A percentile compares a stretch with the other conserved stretches of the same genome.
phyloP scores from a whole-genome alignment of 345 rosid genomes.

The Citrus trifoliata region DNA sequence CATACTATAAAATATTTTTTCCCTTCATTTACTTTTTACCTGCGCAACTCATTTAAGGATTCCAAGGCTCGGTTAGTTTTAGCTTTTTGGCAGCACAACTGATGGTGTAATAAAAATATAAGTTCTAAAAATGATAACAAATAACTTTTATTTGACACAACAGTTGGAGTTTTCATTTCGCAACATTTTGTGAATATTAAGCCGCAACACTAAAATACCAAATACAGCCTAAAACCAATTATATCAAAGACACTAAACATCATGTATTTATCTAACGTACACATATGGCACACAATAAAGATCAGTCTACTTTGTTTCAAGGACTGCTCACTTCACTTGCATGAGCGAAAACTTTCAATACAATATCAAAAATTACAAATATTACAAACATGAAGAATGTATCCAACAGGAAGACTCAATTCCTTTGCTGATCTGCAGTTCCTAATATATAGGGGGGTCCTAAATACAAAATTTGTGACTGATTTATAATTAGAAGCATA shows the following conservation, averaged over 20 bases:
- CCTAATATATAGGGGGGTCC: background rate
- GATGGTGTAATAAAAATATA: no score
- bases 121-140: no score
- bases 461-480: background rate
- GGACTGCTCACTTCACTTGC: background rate
- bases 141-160: no score
- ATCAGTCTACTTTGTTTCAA: background rate
- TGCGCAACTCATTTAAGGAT: no score
- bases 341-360: background rate
- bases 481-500: background rate
- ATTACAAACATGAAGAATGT: background rate
- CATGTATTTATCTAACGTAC: no score
- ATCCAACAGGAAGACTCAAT: background rate
- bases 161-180: background rate
- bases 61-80: no score
- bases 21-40: no score
- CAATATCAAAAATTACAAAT: background rate
- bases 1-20: no score
- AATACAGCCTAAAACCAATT: no score
- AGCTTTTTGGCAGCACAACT: no score
- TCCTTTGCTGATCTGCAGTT: background rate
- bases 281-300: background rate
- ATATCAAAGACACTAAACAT: no score
- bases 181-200: background rate
- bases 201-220: background rate